phyloP scores from a whole-genome alignment of 2,329 filamentous ascomycete genomes.

The Cryphonectria parasitica region DNA sequence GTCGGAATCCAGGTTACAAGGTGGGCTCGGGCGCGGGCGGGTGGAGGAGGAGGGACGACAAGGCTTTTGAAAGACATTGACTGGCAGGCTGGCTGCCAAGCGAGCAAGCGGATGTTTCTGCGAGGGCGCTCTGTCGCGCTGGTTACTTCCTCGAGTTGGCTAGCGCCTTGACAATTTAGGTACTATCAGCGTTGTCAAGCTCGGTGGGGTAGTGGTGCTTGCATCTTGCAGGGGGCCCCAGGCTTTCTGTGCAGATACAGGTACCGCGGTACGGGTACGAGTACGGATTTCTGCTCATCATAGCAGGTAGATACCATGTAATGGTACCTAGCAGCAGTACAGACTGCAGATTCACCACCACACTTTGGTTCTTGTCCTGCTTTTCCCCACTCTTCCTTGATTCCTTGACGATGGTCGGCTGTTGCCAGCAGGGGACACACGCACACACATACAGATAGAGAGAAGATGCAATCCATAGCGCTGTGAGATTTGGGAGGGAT shows the following conservation, averaged over 20 bases:
- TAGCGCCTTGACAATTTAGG: slow-evolving; percentile 9
- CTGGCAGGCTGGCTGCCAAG: slow-evolving; percentile 3
- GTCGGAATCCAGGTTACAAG: slow-evolving; percentile 12
- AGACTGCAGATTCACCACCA: background rate
- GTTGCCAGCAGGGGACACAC: background rate
- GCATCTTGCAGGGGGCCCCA: slow-evolving; percentile 2
- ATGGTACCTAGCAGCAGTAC: slow-evolving; percentile 1
- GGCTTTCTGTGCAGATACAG: slow-evolving; percentile 2
- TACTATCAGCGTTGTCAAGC: slow-evolving; percentile 12
- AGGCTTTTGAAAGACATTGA: slow-evolving; percentile 13
- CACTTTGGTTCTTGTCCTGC: background rate
- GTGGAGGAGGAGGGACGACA: slow-evolving; percentile 17
- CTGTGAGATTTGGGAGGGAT: background rate
- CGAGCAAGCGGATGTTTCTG: slow-evolving; percentile 8
- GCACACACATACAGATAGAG: slow-evolving; percentile 1
- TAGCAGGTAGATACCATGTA: background rate
- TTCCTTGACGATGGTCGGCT: background rate
- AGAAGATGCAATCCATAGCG: background rate
- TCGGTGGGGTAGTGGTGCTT: slow-evolving; percentile 9
- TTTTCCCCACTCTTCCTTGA: background rate
- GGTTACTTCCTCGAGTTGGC: slow-evolving; percentile 2
- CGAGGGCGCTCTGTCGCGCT: slow-evolving; percentile 12
- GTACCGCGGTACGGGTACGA: slow-evolving; percentile 7
- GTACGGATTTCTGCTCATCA: slow-evolving; percentile 6
- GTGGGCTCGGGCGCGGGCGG: slow-evolving; percentile 6